Percentiles rank a stretch among this genome's conserved stretches.
Evolutionary conservation across 2,329 filamentous ascomycete genomes (phyloP).

Genomic region (Ophiostoma sp.): DNA sequence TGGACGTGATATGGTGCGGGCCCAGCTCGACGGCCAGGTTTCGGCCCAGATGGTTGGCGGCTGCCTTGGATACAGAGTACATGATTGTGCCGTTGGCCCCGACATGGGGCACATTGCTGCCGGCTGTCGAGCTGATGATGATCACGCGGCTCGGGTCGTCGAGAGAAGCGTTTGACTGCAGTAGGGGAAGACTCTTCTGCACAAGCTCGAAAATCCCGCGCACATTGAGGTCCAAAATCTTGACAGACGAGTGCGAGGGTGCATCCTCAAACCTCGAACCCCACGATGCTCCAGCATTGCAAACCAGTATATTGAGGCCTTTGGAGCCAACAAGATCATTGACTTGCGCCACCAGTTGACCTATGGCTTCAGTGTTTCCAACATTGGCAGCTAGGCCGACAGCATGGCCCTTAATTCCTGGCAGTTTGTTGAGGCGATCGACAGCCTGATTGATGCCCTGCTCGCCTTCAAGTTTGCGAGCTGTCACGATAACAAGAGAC

Average conservation of each 20-base stretch:
- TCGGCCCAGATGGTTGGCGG: constrained; percentile 52
- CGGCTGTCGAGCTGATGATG: constrained; percentile 62
- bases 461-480: constrained; percentile 60
- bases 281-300: neutral
- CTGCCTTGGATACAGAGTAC: constrained; percentile 65
- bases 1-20: constrained; percentile 58
- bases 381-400: constrained; percentile 1
- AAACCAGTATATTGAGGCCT: neutral
- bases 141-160: constrained; percentile 58
- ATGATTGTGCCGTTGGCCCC: constrained; percentile 59
- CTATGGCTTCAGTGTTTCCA: neutral
- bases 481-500: constrained; percentile 67
- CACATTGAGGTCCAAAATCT: constrained; percentile 66
- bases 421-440: constrained; percentile 58
- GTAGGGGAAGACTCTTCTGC: constrained; percentile 44
- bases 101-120: constrained; percentile 55
- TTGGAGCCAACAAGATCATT: neutral
- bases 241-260: constrained; percentile 34
- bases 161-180: constrained; percentile 32
- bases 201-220: constrained; percentile 65
- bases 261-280: neutral
- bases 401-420: constrained; percentile 47
- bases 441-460: constrained; percentile 60
- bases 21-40: constrained; percentile 65
- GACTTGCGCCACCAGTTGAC: neutral